Evolutionary conservation across 2,329 filamentous ascomycete genomes (phyloP).

Genomic region (Neopestalotiopsis clavispora): DNA sequence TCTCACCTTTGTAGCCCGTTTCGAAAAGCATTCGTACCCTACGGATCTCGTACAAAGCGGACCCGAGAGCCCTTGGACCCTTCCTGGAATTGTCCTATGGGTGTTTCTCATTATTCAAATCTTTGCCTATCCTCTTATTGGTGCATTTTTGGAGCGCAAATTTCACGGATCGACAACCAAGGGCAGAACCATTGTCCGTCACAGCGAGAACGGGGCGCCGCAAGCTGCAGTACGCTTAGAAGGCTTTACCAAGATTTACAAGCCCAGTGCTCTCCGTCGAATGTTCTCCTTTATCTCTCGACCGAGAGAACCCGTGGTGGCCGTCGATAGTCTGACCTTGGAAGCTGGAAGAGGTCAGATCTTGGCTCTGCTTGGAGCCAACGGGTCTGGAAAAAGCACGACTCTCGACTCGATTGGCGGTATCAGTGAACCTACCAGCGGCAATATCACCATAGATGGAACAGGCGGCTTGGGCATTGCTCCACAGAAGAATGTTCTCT

Average conservation of each 20-base stretch:
- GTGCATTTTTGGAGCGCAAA: slow-evolving; percentile 72
- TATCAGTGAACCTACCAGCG: slow-evolving; percentile 76
- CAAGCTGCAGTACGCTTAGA: slow-evolving; percentile 70
- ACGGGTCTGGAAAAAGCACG: slow-evolving; percentile 89
- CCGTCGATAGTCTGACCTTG: slow-evolving; percentile 76
- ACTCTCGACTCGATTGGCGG: slow-evolving; percentile 89
- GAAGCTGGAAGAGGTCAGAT: slow-evolving; percentile 80
- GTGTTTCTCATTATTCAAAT: slow-evolving; percentile 80
- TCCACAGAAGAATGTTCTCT: slow-evolving; percentile 92
- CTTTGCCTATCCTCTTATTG: slow-evolving; percentile 76
- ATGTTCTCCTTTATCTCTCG: slow-evolving; percentile 51
- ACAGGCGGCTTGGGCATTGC: slow-evolving; percentile 84
- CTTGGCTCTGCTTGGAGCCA: slow-evolving; percentile 83
- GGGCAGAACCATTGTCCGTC: slow-evolving; percentile 57
- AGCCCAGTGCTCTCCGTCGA: slow-evolving; percentile 64
- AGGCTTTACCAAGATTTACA: slow-evolving; percentile 79
- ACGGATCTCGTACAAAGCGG: slow-evolving; percentile 67
- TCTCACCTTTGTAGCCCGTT: slow-evolving; percentile 76
- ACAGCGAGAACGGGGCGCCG: slow-evolving; percentile 29
- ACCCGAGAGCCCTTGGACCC: slow-evolving; percentile 67
- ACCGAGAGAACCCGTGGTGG: slow-evolving; percentile 71
- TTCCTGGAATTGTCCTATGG: slow-evolving; percentile 80
- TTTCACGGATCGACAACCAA: slow-evolving; percentile 77
- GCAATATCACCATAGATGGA: slow-evolving; percentile 77
- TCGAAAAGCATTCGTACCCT: slow-evolving; percentile 64